Percentiles rank a stretch among this genome's conserved stretches.
Conservation (phyloP, 2,329 filamentous ascomycete species). For the Diaporthe citriasiana region DNA sequence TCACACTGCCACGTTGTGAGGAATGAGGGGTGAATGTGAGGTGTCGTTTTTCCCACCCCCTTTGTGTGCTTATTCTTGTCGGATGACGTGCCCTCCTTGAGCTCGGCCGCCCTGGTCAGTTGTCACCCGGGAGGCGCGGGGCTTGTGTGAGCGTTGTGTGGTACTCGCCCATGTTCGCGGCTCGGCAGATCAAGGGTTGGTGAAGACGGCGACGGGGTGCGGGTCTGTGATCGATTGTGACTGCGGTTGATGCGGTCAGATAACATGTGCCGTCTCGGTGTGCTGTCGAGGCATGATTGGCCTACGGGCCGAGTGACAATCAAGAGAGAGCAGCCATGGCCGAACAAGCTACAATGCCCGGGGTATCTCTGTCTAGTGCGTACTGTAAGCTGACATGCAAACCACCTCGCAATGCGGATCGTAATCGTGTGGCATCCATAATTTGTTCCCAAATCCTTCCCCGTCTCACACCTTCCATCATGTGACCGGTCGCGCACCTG, state of each 20-base stretch:
- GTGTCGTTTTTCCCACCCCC: conserved; percentile 11
- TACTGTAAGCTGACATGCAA: conserved; percentile 28
- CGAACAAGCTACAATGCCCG: not conserved
- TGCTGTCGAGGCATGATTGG: conserved; percentile 29
- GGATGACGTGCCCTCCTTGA: conserved; percentile 8
- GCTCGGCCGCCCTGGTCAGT: not conserved
- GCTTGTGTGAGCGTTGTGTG: conserved; percentile 1
- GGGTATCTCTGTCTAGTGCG: conserved; percentile 12
- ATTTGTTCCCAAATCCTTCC: conserved; percentile 23
- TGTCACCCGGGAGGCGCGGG: conserved; percentile 5
- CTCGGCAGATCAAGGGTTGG: conserved; percentile 27
- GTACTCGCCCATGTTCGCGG: conserved; percentile 7
- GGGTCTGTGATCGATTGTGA: not conserved
- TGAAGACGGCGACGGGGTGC: not conserved
- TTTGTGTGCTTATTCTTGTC: not conserved
- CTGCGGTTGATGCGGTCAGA: conserved; percentile 8
- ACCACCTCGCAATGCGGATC: conserved; percentile 12
- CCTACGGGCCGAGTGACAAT: not conserved
- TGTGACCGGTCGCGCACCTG: conserved; percentile 13
- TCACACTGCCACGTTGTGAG: conserved; percentile 24
- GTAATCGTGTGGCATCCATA: conserved; percentile 31
- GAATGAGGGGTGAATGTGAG: conserved; percentile 34
- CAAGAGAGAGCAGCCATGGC: not conserved
- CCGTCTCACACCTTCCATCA: conserved; percentile 24
- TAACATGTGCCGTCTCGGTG: conserved; percentile 16